Percentiles rank a stretch among this genome's conserved stretches.
These are phyloP conservation scores for Gnetum montanum DNA, from an alignment of 75 land plant genomes.

Conservation along the genomic window DNA sequence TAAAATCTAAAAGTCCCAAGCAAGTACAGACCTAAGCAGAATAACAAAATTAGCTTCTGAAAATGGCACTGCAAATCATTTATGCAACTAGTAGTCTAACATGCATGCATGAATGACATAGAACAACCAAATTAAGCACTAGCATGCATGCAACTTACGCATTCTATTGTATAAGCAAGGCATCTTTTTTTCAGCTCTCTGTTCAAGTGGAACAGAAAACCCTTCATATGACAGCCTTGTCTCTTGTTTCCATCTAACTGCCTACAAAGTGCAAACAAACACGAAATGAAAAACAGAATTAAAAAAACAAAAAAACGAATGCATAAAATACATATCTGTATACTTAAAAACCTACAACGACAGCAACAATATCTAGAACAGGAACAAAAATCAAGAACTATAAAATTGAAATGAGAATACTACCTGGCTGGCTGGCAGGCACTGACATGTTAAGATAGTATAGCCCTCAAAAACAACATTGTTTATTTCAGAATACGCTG, in stretches of 20 bases:
- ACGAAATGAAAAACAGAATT: background rate
- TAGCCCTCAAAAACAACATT: too few relatives aligned
- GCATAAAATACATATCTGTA: background rate
- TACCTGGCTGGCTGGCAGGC: too few relatives aligned
- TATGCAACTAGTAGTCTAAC: background rate
- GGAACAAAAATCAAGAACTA: too few relatives aligned
- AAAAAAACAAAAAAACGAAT: background rate
- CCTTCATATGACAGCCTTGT: constrained; percentile 43
- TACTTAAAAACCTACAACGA: too few relatives aligned
- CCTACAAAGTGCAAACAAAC: too few relatives aligned
- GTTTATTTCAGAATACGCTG: too few relatives aligned
- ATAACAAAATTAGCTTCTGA: background rate
- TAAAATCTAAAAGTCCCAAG: too few relatives aligned
- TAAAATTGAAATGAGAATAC: too few relatives aligned
- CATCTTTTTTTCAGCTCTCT: constrained; percentile 57
- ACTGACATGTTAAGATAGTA: background rate
- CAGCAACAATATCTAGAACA: too few relatives aligned
- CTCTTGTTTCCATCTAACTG: constrained; percentile 40
- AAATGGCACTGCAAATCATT: background rate
- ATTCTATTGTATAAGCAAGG: constrained; percentile 35
- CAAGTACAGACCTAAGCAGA: too few relatives aligned
- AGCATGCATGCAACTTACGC: background rate
- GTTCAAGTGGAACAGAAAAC: constrained; percentile 60
- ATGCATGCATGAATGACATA: background rate
- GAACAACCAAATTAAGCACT: background rate